These are phyloP conservation scores for Hippophae gyantsensis DNA, from an alignment of 306 rosid species.

Conservation along the genomic window DNA sequence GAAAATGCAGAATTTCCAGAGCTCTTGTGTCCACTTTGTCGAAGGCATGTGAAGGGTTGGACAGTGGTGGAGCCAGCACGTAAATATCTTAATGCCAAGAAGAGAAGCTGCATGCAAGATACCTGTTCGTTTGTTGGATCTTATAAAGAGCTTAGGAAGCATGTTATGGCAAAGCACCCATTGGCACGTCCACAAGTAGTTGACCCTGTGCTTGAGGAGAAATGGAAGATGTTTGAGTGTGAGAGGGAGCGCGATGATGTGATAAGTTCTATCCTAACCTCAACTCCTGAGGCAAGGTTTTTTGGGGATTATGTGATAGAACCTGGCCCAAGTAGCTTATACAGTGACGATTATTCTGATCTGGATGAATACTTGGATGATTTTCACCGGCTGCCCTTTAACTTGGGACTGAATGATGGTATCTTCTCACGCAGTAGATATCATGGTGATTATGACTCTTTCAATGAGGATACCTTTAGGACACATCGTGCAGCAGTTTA, in stretches of 20 bases:
- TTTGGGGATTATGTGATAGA: constrained; percentile 90
- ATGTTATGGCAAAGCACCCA: constrained; percentile 79
- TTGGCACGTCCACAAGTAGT: constrained; percentile 83
- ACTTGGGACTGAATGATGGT: constrained; percentile 36
- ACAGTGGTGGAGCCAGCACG: constrained; percentile 87
- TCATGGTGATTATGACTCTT: constrained; percentile 28
- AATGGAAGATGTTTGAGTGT: constrained; percentile 82
- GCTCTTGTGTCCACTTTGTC: constrained; percentile 95
- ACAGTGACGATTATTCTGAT: constrained; percentile 51
- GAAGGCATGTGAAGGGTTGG: constrained; percentile 96
- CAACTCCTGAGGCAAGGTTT: constrained; percentile 87
- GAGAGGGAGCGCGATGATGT: constrained; percentile 93
- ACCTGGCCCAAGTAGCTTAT: constrained; percentile 49
- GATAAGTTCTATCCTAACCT: constrained; percentile 77
- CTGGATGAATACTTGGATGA: constrained; percentile 52
- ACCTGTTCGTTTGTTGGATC: constrained; percentile 70
- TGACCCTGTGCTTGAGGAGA: constrained; percentile 73
- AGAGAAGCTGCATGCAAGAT: constrained; percentile 86
- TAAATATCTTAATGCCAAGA: constrained; percentile 70
- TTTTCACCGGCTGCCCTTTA: constrained; percentile 40
- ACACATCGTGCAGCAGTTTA: constrained; percentile 31
- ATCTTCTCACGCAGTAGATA: constrained; percentile 39
- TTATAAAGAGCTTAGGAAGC: constrained; percentile 76
- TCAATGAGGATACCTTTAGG: constrained; percentile 34
- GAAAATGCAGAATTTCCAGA: constrained; percentile 45